A percentile compares a stretch with the other conserved stretches of the same genome.
These are phyloP conservation scores for Flaveria trinervia DNA, from an alignment of 129 eudicot species.

Conservation along the genomic window DNA sequence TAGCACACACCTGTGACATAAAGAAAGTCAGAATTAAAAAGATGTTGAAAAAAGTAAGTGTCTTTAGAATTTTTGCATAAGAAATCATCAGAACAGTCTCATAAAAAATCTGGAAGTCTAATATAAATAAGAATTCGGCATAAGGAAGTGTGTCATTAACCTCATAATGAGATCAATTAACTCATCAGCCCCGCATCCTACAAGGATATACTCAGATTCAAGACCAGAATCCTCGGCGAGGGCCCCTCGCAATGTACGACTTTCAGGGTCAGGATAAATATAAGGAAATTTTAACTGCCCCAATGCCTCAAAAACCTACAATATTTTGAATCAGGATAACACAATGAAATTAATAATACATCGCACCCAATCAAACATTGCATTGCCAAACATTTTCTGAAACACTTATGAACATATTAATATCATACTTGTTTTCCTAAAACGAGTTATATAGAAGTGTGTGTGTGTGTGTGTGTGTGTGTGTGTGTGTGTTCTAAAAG, in stretches of 20 bases:
- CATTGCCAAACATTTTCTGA: not conserved
- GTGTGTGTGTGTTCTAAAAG: not conserved
- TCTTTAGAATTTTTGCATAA: not conserved
- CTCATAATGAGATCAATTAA: constrained; percentile 97
- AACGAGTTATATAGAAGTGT: not conserved
- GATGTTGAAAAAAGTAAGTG: not conserved
- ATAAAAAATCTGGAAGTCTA: not conserved
- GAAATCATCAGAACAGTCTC: not conserved
- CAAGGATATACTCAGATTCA: constrained; percentile 86
- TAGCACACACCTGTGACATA: constrained; percentile 65
- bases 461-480: not conserved
- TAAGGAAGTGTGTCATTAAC: constrained; percentile 40
- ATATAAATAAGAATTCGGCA: not conserved
- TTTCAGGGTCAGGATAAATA: constrained; percentile 98
- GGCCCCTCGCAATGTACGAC: constrained; percentile 90
- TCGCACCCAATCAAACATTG: not conserved
- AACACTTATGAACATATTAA: not conserved
- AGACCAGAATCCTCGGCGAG: constrained; percentile 93
- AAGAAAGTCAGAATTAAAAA: constrained; percentile 15
- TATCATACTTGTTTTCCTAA: not conserved
- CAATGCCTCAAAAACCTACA: constrained; percentile 89
- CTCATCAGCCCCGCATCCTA: constrained; percentile 98
- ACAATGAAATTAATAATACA: not conserved
- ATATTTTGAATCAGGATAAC: constrained; percentile 4
- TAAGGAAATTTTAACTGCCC: constrained; percentile 85